Evolutionary conservation across 345 rosid species (phyloP), one percentile per base, ranked within the genome.

Genomic region (Syzygium jambos): DNA sequence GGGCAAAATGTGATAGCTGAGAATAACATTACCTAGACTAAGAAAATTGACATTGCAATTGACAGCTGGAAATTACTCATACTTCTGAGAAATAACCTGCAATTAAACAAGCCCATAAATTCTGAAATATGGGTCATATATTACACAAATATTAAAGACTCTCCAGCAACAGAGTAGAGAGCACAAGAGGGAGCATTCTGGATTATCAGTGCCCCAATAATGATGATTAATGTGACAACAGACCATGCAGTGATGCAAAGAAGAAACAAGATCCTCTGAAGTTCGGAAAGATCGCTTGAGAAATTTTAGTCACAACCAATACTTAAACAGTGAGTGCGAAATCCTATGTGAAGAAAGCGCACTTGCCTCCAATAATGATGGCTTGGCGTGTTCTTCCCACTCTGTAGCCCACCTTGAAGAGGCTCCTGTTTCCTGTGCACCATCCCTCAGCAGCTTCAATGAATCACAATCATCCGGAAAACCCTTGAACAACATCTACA

Each of bases 341-440:
- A 73, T 17, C 25, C 80, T 22, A 73, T 19, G 80, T 38, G 82
- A 73, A 54, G 57, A 85, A 51, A 51, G 38, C 15, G 38, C 54
- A 77, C 90, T 86, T 86, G 86, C 98, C 94, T 93, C 94, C 68
- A 91, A 52, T 86, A 96, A 91, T 86, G 94, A 89, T 63, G 98
- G 99, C 88, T 94, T 91, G 55, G 99, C 99, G 90, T 96, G 93
- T 84, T 93, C 96, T 92, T 98, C 99, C 99, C 99, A 96, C 88
- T 96, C 98, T 10, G 95, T 89, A 30, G 92, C 92, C 99, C 99
- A 95, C 91, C 95, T 93, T 85, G 95, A 91, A 11, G 97, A 94
- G 84, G 95, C 94, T 86, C 97, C 95, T 86, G 85, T 92, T 89
- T 94, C 95, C 91, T 91, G 57, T 38, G 94, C 97, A 73, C 97